Evolutionary conservation across 495 filamentous ascomycete genomes (phyloP), one percentile per base, ranked within the genome.

Genomic region (Bacidia rubella): DNA sequence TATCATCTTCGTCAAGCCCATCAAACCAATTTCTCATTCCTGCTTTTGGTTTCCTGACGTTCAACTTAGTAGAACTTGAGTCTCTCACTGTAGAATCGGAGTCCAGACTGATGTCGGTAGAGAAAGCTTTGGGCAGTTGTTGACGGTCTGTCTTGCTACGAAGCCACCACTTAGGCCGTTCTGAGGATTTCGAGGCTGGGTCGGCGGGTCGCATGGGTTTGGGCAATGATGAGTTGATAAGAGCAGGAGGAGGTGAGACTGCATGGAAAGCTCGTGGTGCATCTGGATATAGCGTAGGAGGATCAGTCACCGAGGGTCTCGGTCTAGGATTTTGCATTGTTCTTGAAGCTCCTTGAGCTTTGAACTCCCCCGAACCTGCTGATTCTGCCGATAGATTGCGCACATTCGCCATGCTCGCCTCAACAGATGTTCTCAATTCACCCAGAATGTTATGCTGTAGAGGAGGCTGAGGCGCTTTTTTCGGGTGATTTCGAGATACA

Each of bases 21-120:
- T 58, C 56, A 17, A 58, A 58, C 56, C 56, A 58, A 55, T 58
- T 55, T 19, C 52, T 48, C 19, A 21, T 47, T 26, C 48, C 56
- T 17, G 52, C 32, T 38, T 51, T 57, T 15, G 55, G 56, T 47
- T 47, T 58, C 23, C 32, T 58, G 15, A 58, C 48, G 17, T 58
- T 54, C 20, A 58, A 12, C 51, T 58, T 58, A 11, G 54, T 20
- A 19, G 52, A 55, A 15, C 51, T 20, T 46, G 46, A 26, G 11
- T 19, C 21, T 40, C 29, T 20, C n/a, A 32, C 56, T 11, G 46
- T 41, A n/a, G 11, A 20, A 38, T 52, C 47, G 1, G 42, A 45
- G 27, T 49, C 45, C 21, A 39, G 47, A 20, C 29, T 51, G n/a
- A 40, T 47, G 12, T 32, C 53, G 26, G 17, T 11, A 24, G 41